Conservation (phyloP, 2,329 filamentous ascomycete genomes). For the Epichloe scottii region DNA sequence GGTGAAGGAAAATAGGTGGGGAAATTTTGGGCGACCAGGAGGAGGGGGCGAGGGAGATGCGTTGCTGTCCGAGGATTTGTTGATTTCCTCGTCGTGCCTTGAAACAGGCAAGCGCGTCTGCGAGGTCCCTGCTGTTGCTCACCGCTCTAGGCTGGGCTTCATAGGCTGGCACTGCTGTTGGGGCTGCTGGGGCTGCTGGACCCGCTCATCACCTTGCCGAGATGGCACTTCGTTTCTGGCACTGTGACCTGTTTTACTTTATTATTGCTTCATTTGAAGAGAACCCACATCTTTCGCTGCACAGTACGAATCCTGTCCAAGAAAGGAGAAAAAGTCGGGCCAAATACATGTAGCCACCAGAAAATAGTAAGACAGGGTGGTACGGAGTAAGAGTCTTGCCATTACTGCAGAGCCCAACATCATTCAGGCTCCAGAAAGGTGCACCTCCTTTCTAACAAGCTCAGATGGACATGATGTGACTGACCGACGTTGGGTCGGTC, state of each 20-base stretch:
- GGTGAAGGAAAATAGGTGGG: conserved; percentile 31
- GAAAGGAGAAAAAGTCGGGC: neutral
- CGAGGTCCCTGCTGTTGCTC: conserved; percentile 5
- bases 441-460: too few species aligned
- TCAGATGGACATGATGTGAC: too few species aligned
- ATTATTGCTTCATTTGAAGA: conserved; percentile 4
- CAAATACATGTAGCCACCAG: neutral
- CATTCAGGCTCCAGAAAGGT: too few species aligned
- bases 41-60: conserved; percentile 11
- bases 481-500: too few species aligned
- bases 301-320: neutral
- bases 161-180: too few species aligned
- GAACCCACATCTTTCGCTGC: conserved; percentile 1
- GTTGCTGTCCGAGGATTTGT: conserved; percentile 24
- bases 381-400: too few species aligned
- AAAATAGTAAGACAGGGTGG: neutral
- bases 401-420: too few species aligned
- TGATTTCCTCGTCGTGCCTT: conserved; percentile 24
- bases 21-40: conserved; percentile 31
- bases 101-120: conserved; percentile 22
- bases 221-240: neutral
- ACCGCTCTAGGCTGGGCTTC: neutral
- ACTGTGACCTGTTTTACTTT: conserved; percentile 4
- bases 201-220: conserved; percentile 1
- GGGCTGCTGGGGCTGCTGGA: neutral